Evolutionary conservation across 2,329 filamentous ascomycete genomes (phyloP), one percentile per base, ranked within the genome.

Genomic region (Mollisiaceae sp.): DNA sequence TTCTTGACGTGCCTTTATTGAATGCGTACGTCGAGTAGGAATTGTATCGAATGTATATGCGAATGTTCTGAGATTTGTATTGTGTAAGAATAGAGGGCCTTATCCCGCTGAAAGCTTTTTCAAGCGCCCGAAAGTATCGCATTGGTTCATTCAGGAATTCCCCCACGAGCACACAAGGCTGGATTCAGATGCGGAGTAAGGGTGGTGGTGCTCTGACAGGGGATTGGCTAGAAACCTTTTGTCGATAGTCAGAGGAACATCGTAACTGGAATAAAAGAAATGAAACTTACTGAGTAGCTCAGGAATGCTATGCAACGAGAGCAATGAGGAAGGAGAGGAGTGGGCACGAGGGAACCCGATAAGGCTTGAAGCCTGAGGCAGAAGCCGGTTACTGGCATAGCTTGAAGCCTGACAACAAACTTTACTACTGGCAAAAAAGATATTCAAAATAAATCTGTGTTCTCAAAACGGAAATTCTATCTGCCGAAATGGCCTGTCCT

Each of bases 31-130:
- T 35, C 22, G 66, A 60, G 38, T 20, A 68, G 18, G 71, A 71
- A 8, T 59, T 68, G 63, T 70, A 71, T 64, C 68, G 68, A 66
- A 74, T 69, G 35, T 55, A 68, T 60, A 72, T 72, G n/a, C 62
- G 65, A 9, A 71, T 56, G 32, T 57, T 70, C 52, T 68, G 71
- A 36, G 60, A 36, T 50, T 61, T 60, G 20, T 58, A 65, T 45
- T 65, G 64, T 27, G 38, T 52, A 39, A 57, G 38, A 58, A 63
- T 8, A 15, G 36, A 55, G 27, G 65, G 47, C 43, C 52, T 60
- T 57, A 27, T 67, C 60, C 63, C 66, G 45, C 61, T 67, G 64
- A 67, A 67, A 20, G 66, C 63, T 63, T 69, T 68, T 62, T 54
- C 55, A 55, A 73, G 47, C 55, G 69, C 64, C 62, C 62, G 71